phyloP scores from a whole-genome alignment of 805 yeast genomes.

The Sugiyamaella chiloensis region DNA sequence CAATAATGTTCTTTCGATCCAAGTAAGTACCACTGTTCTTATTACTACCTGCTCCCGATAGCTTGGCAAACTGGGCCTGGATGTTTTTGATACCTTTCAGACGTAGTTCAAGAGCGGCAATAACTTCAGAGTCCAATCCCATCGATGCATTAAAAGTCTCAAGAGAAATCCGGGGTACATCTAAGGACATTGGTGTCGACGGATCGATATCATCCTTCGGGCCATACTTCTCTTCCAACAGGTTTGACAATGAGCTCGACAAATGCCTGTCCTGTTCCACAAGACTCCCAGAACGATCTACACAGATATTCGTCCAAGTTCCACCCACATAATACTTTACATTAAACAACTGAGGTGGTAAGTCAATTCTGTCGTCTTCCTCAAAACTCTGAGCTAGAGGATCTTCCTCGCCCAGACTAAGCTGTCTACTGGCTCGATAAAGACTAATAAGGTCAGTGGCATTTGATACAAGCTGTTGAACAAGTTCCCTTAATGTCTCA shows the following conservation, averaged over 20 bases:
- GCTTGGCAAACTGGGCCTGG: slow-evolving; percentile 11
- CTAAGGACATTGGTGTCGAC: background rate
- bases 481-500: slow-evolving; percentile 1
- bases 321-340: slow-evolving; percentile 19
- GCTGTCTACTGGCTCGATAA: background rate
- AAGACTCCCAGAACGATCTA: slow-evolving; percentile 14
- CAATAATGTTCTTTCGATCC: slow-evolving; percentile 18
- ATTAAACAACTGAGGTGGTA: slow-evolving; percentile 13
- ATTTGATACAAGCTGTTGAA: slow-evolving; percentile 7
- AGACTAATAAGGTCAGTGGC: slow-evolving; percentile 9
- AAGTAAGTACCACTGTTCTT: slow-evolving; percentile 13
- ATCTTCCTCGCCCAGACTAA: background rate
- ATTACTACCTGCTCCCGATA: slow-evolving; percentile 8
- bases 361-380: slow-evolving; percentile 10
- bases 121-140: slow-evolving; percentile 16
- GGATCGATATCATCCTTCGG: slow-evolving; percentile 4
- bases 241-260: slow-evolving; percentile 1
- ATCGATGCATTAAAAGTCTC: slow-evolving; percentile 22
- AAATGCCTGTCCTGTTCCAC: slow-evolving; percentile 8
- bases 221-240: slow-evolving; percentile 9
- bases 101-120: slow-evolving; percentile 18
- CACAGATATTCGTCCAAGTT: slow-evolving; percentile 16
- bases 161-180: slow-evolving; percentile 14
- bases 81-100: slow-evolving; percentile 11
- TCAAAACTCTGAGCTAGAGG: background rate